These are phyloP conservation scores for Phyllostachys edulis DNA, from an alignment of 176 grass and related monocot species.

Conservation along the genomic window DNA sequence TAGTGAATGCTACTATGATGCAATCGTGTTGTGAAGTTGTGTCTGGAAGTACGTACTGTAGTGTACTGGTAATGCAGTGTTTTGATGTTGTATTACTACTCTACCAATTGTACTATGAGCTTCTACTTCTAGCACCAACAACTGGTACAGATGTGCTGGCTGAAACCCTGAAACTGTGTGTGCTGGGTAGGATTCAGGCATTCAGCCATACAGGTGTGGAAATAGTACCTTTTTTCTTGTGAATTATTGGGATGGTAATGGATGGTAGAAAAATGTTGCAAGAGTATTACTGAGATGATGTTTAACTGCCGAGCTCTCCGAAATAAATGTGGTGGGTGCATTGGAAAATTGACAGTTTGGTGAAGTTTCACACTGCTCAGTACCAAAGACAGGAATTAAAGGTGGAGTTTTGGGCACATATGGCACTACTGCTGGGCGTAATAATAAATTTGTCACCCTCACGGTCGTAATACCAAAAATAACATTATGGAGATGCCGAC, in stretches of 20 bases:
- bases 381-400: not conserved
- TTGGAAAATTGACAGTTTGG: not conserved
- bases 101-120: not conserved
- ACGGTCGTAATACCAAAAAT: too few relatives aligned
- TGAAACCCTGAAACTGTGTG: not conserved
- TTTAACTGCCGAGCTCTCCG: not conserved
- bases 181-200: too few relatives aligned
- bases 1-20: not conserved
- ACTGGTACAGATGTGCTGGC: not conserved
- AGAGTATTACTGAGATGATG: not conserved
- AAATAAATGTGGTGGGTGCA: not conserved
- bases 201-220: too few relatives aligned
- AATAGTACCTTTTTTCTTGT: not conserved
- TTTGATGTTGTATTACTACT: not conserved
- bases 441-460: too few relatives aligned
- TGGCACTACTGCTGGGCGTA: too few relatives aligned
- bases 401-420: too few relatives aligned
- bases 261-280: not conserved
- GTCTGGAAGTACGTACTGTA: not conserved
- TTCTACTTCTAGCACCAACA: not conserved
- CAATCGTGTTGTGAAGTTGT: not conserved
- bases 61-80: not conserved
- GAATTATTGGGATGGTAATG: constrained; percentile 8
- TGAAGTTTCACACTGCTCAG: not conserved
- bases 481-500: too few relatives aligned